Evolutionary conservation across 441 rosid genomes (phyloP), one percentile per base, ranked within the genome.

Genomic region (Arabidopsis lyrata): DNA sequence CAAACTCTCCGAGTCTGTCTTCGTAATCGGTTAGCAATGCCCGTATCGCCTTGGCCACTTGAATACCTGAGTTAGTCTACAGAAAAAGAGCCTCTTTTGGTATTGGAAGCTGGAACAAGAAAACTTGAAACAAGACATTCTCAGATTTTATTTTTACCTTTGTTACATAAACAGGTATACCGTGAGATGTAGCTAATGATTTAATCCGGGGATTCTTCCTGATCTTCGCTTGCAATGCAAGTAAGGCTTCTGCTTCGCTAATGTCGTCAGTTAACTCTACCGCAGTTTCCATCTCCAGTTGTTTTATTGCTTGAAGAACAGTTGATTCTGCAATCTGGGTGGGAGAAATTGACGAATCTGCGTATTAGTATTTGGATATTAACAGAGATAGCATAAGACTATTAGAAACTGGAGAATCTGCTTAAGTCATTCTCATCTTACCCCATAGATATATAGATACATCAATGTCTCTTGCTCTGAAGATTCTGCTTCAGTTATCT

Each of bases 11-110:
- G n/a, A 78, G 73, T 45, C 77, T 83, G 20, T 78, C 83, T 68
- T 72, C 87, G 69, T 54, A 80, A 78, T 87, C 93, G n/a, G 77
- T 74, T 62, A 84, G 63, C 79, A 94, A 72, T 0, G 80, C 85
- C 63, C 76, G 74, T 41, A 91, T 60, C 38, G 90, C 93, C 66
- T 88, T 91, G n/a, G 87, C 87, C 80, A 91, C 84, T 81, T 88
- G 97, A 67, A 84, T 84, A 77, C 87, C 77, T 34, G 98, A 91
- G 67, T 83, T 84, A 74, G 98, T 90, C 98, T 93, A 64, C 82
- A 80, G 76, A 60, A 60, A 70, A 29, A 27, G 72, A 57, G 53
- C 10, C 47, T 50, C 18, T 68, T 61, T 66, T 22, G 29, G 58
- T 63, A 18, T 60, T 60, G 8, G 49, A 49, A 24, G 65, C 53